phyloP scores from a whole-genome alignment of 2,329 filamentous ascomycete species.

The Monascus ruber region DNA sequence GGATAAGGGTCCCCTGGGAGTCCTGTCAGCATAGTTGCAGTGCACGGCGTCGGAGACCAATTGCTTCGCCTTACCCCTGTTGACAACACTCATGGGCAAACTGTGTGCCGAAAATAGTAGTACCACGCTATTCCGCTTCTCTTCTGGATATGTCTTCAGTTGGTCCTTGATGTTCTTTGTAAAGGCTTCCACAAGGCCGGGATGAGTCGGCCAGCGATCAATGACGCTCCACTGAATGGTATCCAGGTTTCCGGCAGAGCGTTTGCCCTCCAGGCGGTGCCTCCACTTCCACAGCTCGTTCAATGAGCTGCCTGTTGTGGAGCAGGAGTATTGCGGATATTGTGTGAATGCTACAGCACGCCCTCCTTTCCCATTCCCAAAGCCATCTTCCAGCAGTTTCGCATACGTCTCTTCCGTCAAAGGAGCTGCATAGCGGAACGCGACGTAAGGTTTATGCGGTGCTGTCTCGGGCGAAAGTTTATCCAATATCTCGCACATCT shows the following conservation, averaged over 20 bases:
- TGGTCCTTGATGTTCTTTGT: conserved; percentile 84
- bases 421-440: conserved; percentile 88
- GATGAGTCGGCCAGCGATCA: conserved; percentile 90
- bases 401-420: conserved; percentile 91
- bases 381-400: conserved; percentile 72
- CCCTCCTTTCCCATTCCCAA: conserved; percentile 79
- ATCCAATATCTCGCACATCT: conserved; percentile 98
- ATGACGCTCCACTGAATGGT: conserved; percentile 94
- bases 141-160: conserved; percentile 70
- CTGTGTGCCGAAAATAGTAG: conserved; percentile 92
- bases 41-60: too few relatives aligned
- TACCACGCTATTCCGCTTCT: conserved; percentile 67
- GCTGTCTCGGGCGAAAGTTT: conserved; percentile 82
- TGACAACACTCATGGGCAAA: conserved; percentile 93
- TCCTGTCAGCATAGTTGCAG: not conserved
- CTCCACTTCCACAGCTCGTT: conserved; percentile 99
- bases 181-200: conserved; percentile 81
- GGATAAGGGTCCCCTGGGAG: conserved; percentile 76
- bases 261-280: conserved; percentile 68
- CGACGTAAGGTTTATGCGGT: conserved; percentile 93
- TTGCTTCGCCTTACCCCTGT: conserved; percentile 51
- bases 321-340: conserved; percentile 97
- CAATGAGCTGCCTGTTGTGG: conserved; percentile 86
- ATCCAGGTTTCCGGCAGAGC: conserved; percentile 39
- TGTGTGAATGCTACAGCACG: conserved; percentile 95